Evolutionary conservation across 495 filamentous ascomycete species (phyloP), one percentile per base, ranked within the genome.

Genomic region (Penicillium antarcticum): DNA sequence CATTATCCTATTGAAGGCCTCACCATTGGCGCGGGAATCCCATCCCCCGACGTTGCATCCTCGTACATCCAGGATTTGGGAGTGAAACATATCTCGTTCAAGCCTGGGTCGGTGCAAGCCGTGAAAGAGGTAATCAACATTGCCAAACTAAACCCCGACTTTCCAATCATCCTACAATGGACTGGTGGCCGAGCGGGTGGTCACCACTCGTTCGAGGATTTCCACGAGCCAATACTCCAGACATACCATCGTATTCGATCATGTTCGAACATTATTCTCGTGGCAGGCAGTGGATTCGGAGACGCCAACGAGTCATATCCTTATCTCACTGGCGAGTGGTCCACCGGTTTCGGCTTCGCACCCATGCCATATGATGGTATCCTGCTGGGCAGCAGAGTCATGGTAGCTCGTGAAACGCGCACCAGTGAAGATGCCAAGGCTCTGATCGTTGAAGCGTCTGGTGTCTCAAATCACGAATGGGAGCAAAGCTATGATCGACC

Each of bases 21-120:
- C 2, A 94, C 92, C 11, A 96, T 97, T 52, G 92, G 92, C 53
- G 92, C 92, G 17, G 92, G 92, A 64, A 91, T 97, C 4, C 92
- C 92, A 0, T 95, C 89, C 1, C 90, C 96, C 55, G 92, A 96
- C 61, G 88, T 96, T 54, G n/a, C n/a, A 91, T 91, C 18, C 88
- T 91, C 56, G 91, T 95, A 66, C 96, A 96, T 63, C 96, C 96
- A 50, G 80, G 95, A 90, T 6, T 81, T 97, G n/a, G 90, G 91
- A 2, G 80, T 97, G 59, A 95, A 95, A 72, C 90, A 96, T 58
- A 95, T 97, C 50, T 80, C 88, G 5, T 96, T 97, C 81, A 97
- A 97, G 72, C 92, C 92, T 18, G 92, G 92, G 36, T 95, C 91
- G 10, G 78, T 86, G 31, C 89, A 96, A 51, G 89, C 86, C 14